Evolutionary conservation across 2,329 filamentous ascomycete species (phyloP).

Genomic region (Beauveria pseudobassiana): DNA sequence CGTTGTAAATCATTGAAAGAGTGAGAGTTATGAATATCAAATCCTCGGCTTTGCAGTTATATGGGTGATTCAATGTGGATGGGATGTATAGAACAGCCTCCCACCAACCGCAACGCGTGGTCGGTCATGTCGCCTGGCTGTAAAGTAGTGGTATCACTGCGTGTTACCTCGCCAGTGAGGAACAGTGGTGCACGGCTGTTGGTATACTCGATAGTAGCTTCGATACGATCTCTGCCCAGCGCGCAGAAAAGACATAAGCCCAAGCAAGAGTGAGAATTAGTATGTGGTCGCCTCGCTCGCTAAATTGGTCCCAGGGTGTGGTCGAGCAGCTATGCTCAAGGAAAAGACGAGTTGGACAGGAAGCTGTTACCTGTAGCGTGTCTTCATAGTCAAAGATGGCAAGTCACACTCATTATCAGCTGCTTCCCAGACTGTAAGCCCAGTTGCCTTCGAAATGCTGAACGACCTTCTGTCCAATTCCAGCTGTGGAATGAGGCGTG

Average conservation of each 20-base stretch:
- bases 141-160: background rate
- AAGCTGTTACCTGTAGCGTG: background rate
- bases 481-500: background rate
- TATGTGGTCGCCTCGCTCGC: background rate
- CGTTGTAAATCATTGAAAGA: no score
- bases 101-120: slow-evolving; percentile 9
- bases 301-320: background rate
- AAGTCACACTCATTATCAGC: background rate
- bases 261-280: slow-evolving; percentile 15
- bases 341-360: background rate
- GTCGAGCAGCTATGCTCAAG: background rate
- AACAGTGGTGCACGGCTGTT: slow-evolving; percentile 1
- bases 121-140: slow-evolving; percentile 5
- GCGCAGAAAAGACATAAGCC: slow-evolving; percentile 14
- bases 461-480: background rate
- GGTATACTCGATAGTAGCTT: slow-evolving; percentile 4
- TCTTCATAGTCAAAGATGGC: slow-evolving; percentile 1
- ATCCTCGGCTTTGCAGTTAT: no score
- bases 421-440: background rate
- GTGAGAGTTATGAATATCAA: no score
- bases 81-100: background rate
- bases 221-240: slow-evolving; percentile 14
- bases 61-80: no score
- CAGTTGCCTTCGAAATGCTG: background rate
- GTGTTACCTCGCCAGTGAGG: no score